These are phyloP conservation scores for Colletotrichum aenigma DNA, from an alignment of 2,329 filamentous ascomycete genomes.

Conservation along the genomic window DNA sequence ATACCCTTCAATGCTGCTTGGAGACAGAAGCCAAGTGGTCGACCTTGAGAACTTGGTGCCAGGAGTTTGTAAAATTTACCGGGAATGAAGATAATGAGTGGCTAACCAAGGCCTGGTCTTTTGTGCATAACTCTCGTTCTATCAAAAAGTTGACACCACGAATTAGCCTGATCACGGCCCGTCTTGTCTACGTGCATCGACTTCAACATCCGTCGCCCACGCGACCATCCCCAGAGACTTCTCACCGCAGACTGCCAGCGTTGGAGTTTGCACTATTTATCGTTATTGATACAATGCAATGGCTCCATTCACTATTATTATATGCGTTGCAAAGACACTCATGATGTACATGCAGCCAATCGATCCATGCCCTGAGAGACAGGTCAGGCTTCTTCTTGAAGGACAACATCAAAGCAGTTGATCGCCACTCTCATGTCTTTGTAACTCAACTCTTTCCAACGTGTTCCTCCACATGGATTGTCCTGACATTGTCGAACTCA, in stretches of 20 bases:
- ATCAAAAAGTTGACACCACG: neutral
- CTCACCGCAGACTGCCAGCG: neutral
- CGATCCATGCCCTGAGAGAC: neutral
- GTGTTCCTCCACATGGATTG: neutral
- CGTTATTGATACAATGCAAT: neutral
- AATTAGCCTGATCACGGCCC: neutral
- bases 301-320: neutral
- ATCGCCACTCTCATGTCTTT: neutral
- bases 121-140: neutral
- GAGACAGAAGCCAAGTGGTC: neutral
- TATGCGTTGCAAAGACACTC: neutral
- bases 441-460: neutral
- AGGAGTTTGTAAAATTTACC: neutral
- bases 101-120: neutral
- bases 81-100: neutral
- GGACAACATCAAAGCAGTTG: neutral
- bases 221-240: neutral
- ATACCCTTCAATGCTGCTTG: neutral
- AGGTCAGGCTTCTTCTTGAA: neutral
- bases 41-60: neutral
- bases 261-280: neutral
- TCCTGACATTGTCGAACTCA: conserved; percentile 6
- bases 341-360: neutral
- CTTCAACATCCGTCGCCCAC: neutral
- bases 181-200: neutral